Conservation (phyloP, 208 protist species). For the Acanthamoeba lenticulata region DNA sequence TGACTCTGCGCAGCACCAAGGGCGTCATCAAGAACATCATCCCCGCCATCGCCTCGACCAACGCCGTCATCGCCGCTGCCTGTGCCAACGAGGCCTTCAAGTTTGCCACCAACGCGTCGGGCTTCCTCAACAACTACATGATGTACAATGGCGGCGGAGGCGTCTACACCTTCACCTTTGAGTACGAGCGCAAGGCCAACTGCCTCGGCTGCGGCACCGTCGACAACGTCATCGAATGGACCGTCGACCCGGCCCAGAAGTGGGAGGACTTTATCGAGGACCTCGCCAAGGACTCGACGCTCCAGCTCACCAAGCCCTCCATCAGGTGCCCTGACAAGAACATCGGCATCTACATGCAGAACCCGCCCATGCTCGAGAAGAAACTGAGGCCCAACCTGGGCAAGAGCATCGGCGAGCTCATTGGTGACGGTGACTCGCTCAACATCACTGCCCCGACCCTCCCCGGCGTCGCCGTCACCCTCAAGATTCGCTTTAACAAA, state of each 20-base stretch:
- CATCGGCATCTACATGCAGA: conserved; percentile 36
- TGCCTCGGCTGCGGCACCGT: conserved; percentile 21
- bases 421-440: not conserved
- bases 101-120: conserved; percentile 16
- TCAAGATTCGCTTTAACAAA: conserved; percentile 15
- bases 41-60: conserved; percentile 98
- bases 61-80: conserved; percentile 94
- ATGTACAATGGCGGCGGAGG: conserved; percentile 7
- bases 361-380: conserved; percentile 42
- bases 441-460: conserved; percentile 37
- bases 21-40: conserved; percentile 99
- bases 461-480: not conserved
- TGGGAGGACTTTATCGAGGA: conserved; percentile 17
- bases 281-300: not conserved
- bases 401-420: conserved; percentile 41
- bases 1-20: conserved; percentile 91
- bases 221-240: conserved; percentile 22
- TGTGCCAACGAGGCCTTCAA: conserved; percentile 87
- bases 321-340: conserved; percentile 26
- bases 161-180: conserved; percentile 23
- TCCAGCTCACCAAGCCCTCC: conserved; percentile 15
- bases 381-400: conserved; percentile 46
- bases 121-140: conserved; percentile 57
- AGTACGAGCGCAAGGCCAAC: conserved; percentile 38
- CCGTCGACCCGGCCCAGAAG: not conserved